These are phyloP conservation scores for Coriolopsis trogii DNA, from an alignment of 1,284 basidiomycete genomes.

Conservation along the genomic window DNA sequence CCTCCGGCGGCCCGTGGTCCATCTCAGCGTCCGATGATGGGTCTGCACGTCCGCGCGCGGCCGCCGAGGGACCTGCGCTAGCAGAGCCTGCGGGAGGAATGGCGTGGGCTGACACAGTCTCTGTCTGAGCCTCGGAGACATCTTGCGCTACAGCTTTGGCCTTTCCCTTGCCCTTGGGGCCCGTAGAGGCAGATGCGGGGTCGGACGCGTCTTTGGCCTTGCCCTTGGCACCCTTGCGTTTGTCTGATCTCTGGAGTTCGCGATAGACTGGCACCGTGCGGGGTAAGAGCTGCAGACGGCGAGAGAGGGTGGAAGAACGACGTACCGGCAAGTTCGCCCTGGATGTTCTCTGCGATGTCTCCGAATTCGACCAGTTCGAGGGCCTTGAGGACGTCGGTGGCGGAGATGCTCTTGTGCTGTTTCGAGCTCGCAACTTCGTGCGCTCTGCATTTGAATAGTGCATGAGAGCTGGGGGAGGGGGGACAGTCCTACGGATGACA, in stretches of 20 bases:
- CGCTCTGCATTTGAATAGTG: conserved; percentile 49
- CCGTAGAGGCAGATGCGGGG: conserved; percentile 24
- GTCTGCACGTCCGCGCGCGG: conserved; percentile 19
- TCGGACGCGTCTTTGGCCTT: conserved; percentile 31
- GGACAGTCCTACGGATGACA: conserved; percentile 13
- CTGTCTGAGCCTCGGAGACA: not conserved
- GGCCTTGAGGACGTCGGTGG: conserved; percentile 87
- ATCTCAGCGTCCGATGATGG: conserved; percentile 25
- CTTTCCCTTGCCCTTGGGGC: conserved; percentile 31
- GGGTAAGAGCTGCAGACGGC: not conserved
- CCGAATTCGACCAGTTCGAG: conserved; percentile 82
- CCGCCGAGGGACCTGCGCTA: not conserved
- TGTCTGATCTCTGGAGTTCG: conserved; percentile 57
- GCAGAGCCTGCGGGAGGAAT: conserved; percentile 21
- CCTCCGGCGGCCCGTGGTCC: conserved; percentile 27
- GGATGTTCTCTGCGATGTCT: conserved; percentile 70
- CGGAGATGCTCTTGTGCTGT: conserved; percentile 87
- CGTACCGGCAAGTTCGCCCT: conserved; percentile 72
- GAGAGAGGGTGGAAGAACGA: not conserved
- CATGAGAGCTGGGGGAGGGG: not conserved
- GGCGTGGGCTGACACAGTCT: conserved; percentile 25
- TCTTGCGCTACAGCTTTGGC: conserved; percentile 15
- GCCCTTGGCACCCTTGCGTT: conserved; percentile 49
- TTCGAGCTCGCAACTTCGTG: conserved; percentile 86
- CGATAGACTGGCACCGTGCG: conserved; percentile 61